Percentiles rank a stretch among this genome's conserved stretches.
Conservation (phyloP, 768 basidiomycete genomes). For the Russula virescens region DNA sequence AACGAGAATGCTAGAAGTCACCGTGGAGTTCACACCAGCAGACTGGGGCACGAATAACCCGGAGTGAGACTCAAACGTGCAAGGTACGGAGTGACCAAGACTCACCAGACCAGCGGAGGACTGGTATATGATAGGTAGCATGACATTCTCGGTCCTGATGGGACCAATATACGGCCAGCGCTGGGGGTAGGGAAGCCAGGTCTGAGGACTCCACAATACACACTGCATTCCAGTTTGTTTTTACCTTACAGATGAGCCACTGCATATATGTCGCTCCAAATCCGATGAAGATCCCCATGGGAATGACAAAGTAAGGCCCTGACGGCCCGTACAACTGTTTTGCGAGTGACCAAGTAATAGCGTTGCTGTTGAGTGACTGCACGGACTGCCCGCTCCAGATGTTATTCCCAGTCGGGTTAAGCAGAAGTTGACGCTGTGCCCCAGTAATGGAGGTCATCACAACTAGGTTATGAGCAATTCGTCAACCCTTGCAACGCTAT, state of each 20-base stretch:
- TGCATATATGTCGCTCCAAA: conserved; percentile 48
- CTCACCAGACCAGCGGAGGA: conserved; percentile 38
- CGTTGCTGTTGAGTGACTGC: conserved; percentile 51
- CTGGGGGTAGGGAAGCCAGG: conserved; percentile 29
- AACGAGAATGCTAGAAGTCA: conserved; percentile 42
- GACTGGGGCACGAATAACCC: conserved; percentile 23
- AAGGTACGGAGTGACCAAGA: too few relatives aligned
- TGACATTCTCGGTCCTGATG: conserved; percentile 43
- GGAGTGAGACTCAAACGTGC: conserved; percentile 14
- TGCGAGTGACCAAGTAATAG: conserved; percentile 60
- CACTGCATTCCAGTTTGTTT: background rate
- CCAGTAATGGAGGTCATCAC: conserved; percentile 55
- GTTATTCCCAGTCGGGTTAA: conserved; percentile 50
- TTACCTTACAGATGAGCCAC: conserved; percentile 48
- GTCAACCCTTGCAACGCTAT: conserved; percentile 25
- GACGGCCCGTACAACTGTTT: conserved; percentile 49
- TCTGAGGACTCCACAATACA: background rate
- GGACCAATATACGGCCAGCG: conserved; percentile 53
- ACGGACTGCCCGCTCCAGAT: conserved; percentile 42
- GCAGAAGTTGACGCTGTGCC: conserved; percentile 48
- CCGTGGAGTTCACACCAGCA: conserved; percentile 50
- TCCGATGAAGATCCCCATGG: conserved; percentile 48
- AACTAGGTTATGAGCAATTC: conserved; percentile 29
- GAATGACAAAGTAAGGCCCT: conserved; percentile 54
- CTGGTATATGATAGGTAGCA: conserved; percentile 50